phyloP scores from a whole-genome alignment of 306 rosid species.

The Crotalaria pallida region DNA sequence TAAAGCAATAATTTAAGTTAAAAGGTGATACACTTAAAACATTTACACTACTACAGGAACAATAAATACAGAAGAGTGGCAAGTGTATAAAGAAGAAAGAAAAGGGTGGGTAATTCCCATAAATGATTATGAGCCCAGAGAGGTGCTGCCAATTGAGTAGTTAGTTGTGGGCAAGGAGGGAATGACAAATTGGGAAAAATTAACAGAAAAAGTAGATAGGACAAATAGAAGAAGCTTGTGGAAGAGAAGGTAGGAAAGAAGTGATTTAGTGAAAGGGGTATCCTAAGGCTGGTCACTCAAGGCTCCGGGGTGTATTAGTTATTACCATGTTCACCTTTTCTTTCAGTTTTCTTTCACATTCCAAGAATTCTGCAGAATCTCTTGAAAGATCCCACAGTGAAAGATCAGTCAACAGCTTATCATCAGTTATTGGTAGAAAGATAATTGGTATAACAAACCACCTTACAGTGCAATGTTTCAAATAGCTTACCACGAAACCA shows the following conservation, averaged over 20 bases:
- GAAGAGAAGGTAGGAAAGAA: neutral
- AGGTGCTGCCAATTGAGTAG: neutral
- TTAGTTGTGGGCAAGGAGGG: neutral
- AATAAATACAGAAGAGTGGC: neutral
- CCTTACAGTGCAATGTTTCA: slow-evolving; percentile 10
- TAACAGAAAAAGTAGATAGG: neutral
- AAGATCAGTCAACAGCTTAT: slow-evolving; percentile 20
- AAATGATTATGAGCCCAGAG: neutral
- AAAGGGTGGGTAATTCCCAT: neutral
- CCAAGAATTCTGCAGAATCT: neutral
- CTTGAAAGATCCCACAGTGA: neutral
- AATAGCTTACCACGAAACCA: slow-evolving; percentile 11
- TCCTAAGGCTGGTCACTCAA: neutral
- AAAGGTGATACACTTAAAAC: neutral
- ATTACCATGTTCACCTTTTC: neutral
- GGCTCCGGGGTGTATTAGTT: neutral
- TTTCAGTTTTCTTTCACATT: neutral
- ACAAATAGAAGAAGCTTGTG: neutral
- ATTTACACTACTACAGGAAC: neutral
- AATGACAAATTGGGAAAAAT: neutral
- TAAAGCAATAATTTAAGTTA: slow-evolving; percentile 20
- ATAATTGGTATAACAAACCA: slow-evolving; percentile 13
- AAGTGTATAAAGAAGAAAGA: neutral
- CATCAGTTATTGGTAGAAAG: neutral
- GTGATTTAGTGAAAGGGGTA: neutral